These are phyloP conservation scores for Gaeumannomyces tritici DNA, from an alignment of 2,329 filamentous ascomycete genomes.

Conservation along the genomic window DNA sequence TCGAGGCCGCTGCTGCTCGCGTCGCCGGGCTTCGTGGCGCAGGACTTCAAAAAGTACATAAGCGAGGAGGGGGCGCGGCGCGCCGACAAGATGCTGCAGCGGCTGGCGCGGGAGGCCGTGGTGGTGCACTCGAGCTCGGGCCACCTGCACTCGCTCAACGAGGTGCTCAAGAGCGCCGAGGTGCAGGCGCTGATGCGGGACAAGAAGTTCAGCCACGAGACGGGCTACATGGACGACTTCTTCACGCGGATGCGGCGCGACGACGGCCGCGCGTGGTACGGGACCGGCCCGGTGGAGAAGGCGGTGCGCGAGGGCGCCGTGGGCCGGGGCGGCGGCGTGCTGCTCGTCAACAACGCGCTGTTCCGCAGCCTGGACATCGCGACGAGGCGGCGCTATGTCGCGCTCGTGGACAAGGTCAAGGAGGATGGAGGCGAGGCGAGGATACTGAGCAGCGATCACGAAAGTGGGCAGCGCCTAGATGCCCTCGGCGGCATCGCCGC, in stretches of 20 bases:
- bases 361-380: constrained; percentile 76
- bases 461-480: too few species aligned
- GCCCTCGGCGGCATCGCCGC: constrained; percentile 64
- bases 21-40: constrained; percentile 79
- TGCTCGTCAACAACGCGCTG: constrained; percentile 79
- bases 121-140: constrained; percentile 80
- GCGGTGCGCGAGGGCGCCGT: constrained; percentile 85
- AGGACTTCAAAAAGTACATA: constrained; percentile 68
- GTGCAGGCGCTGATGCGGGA: constrained; percentile 71
- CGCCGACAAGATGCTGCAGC: constrained; percentile 59
- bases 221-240: constrained; percentile 76
- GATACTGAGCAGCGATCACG: constrained; percentile 39
- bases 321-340: constrained; percentile 70
- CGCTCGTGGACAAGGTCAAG: constrained; percentile 78
- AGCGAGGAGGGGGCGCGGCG: constrained; percentile 46
- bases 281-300: constrained; percentile 67
- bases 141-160: constrained; percentile 77
- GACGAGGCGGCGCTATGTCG: constrained; percentile 71
- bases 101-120: constrained; percentile 50
- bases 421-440: constrained; percentile 78
- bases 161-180: constrained; percentile 74
- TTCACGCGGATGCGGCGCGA: constrained; percentile 69
- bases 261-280: constrained; percentile 87
- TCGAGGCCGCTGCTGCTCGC: constrained; percentile 72
- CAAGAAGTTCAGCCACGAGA: constrained; percentile 81